Percentiles rank a stretch among this genome's conserved stretches.
phyloP scores from a whole-genome alignment of 192 early-diverging fungal genomes.

The Linnemannia schmuckeri region DNA sequence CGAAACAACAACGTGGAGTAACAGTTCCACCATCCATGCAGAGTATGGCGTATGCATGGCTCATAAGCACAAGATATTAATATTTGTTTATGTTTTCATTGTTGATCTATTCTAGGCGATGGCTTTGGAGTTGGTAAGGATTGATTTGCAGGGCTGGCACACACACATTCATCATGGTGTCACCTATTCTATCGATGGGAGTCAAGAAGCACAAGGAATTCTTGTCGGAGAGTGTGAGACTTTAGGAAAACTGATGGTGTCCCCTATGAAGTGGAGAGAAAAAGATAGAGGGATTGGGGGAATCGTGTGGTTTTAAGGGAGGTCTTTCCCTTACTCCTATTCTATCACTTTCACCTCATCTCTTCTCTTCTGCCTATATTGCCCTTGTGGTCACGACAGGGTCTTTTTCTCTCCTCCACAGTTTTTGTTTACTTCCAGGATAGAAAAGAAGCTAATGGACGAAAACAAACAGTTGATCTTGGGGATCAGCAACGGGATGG shows the following conservation, averaged over 20 bases:
- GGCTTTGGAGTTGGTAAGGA: constrained; percentile 82
- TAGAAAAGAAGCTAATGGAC: not conserved
- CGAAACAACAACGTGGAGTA: not conserved
- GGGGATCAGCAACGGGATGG: not conserved
- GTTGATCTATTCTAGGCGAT: constrained; percentile 64
- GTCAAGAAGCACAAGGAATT: too few species aligned
- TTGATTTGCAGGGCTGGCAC: not conserved
- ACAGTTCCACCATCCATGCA: not conserved
- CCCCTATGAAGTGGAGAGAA: too few species aligned
- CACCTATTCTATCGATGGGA: too few species aligned
- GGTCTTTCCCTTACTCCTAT: not conserved
- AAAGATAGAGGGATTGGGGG: too few species aligned
- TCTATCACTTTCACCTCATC: not conserved
- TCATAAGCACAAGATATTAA: constrained; percentile 5
- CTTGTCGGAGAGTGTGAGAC: too few species aligned
- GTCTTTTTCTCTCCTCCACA: not conserved
- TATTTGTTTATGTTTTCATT: not conserved
- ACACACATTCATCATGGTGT: too few species aligned
- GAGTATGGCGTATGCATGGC: not conserved
- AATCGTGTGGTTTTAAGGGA: not conserved
- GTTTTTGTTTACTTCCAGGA: not conserved
- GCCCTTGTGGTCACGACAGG: not conserved
- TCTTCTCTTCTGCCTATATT: not conserved
- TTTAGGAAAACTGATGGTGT: too few species aligned
- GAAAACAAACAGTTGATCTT: not conserved